Base-by-base conservation (phyloP, 345 rosid genomes). In the Gossypium australe region DNA sequence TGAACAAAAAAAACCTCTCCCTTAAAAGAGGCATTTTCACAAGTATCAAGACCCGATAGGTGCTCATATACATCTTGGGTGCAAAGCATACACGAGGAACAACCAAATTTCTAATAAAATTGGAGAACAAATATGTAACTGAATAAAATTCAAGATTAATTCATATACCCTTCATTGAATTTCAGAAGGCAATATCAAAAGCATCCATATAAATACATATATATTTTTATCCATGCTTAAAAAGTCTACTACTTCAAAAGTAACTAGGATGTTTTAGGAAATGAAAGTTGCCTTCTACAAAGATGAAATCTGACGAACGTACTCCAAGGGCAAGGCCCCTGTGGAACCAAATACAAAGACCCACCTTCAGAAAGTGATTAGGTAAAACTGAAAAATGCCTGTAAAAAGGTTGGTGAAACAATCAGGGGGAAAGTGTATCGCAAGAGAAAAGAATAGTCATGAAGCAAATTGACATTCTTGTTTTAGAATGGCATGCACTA, bases 321-420 rank as follows among this genome's bases (percentile, higher is more conserved):
- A 34, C 41, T 0, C 41, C 41, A 34, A 34, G 41, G 41, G 41
- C 41, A 34, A 34, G 41, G 41, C 41, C 41, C 41, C 41, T 34
- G 7, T 34, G 17, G 75, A 80, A 73, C 74, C 75, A 27, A 68
- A 78, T 64, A 59, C 18, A 72, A 82, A 81, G 75, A 66, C 73
- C 81, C 79, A 79, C 80, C 72, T 59, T 29, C 18, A 38, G 61
- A 44, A 65, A 75, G 80, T 62, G 80, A 80, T 47, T 25, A 29
- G 57, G 73, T 73, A 80, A 84, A 80, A 84, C 77, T 16, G 52
- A 48, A 20, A 20, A 56, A 57, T 78, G 81, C 79, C 82, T 82
- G 81, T 80, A 80, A 83, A 29, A 78, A 66, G 62, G 71, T 78
- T 49, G 75, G 78, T 52, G 55, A 78, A 84, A 71, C 76, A 76